Conservation (phyloP, 345 rosid species). For the Gossypium longicalyx region DNA sequence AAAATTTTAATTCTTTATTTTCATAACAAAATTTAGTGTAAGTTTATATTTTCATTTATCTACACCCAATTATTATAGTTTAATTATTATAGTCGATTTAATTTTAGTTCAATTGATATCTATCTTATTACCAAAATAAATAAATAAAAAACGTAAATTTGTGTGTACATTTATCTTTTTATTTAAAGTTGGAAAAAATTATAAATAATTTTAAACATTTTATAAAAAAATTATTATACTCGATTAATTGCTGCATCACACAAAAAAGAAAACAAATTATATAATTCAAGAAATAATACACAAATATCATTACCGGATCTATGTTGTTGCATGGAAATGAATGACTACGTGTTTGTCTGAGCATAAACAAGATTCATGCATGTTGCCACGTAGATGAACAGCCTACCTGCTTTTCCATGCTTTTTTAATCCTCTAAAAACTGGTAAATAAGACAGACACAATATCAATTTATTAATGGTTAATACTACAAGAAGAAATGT, state of each 20-base stretch:
- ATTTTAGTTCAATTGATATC: too few relatives aligned
- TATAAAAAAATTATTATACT: too few relatives aligned
- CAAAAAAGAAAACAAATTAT: too few relatives aligned
- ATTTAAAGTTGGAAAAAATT: too few relatives aligned
- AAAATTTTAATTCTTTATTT: too few relatives aligned
- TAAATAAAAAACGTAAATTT: too few relatives aligned
- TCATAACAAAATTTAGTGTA: too few relatives aligned
- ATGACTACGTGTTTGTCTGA: constrained; percentile 8
- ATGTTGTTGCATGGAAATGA: background rate
- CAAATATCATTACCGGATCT: background rate
- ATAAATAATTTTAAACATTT: too few relatives aligned
- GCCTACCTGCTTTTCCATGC: constrained; percentile 3
- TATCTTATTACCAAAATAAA: rapidly evolving
- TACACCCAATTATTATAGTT: too few relatives aligned
- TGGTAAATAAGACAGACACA: background rate
- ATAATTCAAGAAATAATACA: background rate
- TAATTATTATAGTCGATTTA: too few relatives aligned
- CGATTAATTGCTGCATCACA: too few relatives aligned
- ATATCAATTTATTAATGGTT: background rate
- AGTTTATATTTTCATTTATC: too few relatives aligned
- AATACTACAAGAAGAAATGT: background rate
- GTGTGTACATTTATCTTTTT: rapidly evolving
- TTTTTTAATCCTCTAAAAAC: constrained; percentile 9
- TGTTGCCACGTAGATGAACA: constrained; percentile 10
- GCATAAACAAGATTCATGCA: constrained; percentile 29